A percentile compares a stretch with the other conserved stretches of the same genome.
These are phyloP conservation scores for Sphaerostilbella broomeana DNA, from an alignment of 2,329 filamentous ascomycete genomes.

Conservation along the genomic window DNA sequence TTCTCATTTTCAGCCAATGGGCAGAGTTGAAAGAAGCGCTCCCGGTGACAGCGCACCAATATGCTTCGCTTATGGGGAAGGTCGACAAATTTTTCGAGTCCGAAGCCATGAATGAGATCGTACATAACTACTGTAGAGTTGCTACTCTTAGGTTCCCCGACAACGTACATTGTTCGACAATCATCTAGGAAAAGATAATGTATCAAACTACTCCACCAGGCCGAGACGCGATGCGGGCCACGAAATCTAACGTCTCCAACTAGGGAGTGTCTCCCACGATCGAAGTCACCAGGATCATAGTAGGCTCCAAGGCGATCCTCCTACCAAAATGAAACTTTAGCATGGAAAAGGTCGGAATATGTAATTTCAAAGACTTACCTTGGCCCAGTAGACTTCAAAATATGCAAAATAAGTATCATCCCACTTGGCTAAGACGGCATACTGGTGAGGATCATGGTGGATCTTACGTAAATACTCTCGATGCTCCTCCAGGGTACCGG, in stretches of 20 bases:
- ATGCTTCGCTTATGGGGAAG: constrained; percentile 66
- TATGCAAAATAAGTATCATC: constrained; percentile 67
- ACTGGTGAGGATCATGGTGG: constrained; percentile 64
- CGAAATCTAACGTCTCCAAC: constrained; percentile 54
- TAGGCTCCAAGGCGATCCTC: constrained; percentile 52
- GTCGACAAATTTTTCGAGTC: constrained; percentile 65
- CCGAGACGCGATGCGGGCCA: constrained; percentile 53
- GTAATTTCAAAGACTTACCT: constrained; percentile 30
- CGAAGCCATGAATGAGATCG: constrained; percentile 67
- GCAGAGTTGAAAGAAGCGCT: constrained; percentile 64
- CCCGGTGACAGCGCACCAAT: constrained; percentile 57
- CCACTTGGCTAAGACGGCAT: constrained; percentile 64
- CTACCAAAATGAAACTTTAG: constrained; percentile 22
- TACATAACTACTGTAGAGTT: constrained; percentile 66
- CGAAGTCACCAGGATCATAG: constrained; percentile 49
- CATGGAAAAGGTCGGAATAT: not conserved
- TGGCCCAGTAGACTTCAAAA: constrained; percentile 73
- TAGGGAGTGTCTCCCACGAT: constrained; percentile 52
- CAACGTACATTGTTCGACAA: constrained; percentile 48
- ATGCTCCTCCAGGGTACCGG: constrained; percentile 68
- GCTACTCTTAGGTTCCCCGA: constrained; percentile 67
- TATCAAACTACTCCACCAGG: constrained; percentile 57
- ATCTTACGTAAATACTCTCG: constrained; percentile 62
- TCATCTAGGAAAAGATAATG: constrained; percentile 59
- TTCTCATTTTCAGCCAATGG: constrained; percentile 52